Evolutionary conservation across 495 filamentous ascomycete species (phyloP).

Genomic region (Penicillium tannophilum): DNA sequence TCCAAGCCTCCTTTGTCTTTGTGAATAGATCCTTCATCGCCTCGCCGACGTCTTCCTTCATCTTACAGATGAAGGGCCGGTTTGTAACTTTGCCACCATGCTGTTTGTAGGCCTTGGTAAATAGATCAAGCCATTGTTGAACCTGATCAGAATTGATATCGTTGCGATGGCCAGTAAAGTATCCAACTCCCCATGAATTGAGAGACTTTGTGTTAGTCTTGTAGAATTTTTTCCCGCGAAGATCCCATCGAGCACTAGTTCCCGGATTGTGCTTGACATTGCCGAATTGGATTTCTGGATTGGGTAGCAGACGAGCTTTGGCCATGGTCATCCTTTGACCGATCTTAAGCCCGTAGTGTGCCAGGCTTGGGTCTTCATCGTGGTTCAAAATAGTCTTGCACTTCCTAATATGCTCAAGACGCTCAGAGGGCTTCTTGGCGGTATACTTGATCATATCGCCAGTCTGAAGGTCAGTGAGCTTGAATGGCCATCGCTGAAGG

Average conservation of each 20-base stretch:
- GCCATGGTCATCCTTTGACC: constrained; percentile 60
- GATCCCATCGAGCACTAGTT: constrained; percentile 77
- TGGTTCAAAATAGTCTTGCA: constrained; percentile 70
- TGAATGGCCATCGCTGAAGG: constrained; percentile 78
- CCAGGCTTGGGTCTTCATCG: constrained; percentile 65
- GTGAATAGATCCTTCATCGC: constrained; percentile 58
- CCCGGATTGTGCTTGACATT: constrained; percentile 54
- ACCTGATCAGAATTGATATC: constrained; percentile 44
- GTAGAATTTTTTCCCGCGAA: constrained; percentile 76
- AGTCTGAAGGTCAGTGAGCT: constrained; percentile 69
- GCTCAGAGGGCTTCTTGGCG: constrained; percentile 61
- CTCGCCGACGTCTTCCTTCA: constrained; percentile 49
- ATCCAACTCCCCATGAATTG: constrained; percentile 70
- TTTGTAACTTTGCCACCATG: constrained; percentile 70
- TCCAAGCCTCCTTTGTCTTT: constrained; percentile 45
- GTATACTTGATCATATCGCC: constrained; percentile 87
- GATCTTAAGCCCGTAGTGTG: constrained; percentile 69
- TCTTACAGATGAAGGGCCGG: constrained; percentile 28
- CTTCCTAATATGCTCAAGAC: constrained; percentile 62
- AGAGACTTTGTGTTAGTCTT: constrained; percentile 59
- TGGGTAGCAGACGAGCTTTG: constrained; percentile 69
- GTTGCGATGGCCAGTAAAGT: constrained; percentile 46
- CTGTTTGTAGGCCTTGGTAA: constrained; percentile 60
- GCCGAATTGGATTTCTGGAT: constrained; percentile 69
- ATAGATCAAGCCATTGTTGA: constrained; percentile 57